phyloP scores from a whole-genome alignment of 192 early-diverging fungal species.

The Gigaspora rosea region DNA sequence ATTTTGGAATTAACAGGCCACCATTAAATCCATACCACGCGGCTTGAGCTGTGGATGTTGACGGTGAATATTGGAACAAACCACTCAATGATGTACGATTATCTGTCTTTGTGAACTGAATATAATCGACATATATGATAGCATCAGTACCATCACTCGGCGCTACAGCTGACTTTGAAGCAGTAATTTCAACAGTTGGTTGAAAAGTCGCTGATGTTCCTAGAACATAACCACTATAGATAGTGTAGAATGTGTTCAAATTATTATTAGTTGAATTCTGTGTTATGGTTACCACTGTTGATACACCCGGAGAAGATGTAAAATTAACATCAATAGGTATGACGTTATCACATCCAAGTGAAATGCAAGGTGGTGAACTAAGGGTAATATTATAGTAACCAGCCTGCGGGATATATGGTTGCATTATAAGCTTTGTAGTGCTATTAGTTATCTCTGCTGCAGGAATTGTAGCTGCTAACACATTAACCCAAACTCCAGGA shows the following conservation, averaged over 20 bases:
- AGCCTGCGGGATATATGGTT: conserved; percentile 59
- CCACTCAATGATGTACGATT: conserved; percentile 17
- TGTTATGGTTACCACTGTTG: conserved; percentile 38
- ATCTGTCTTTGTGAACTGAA: conserved; percentile 39
- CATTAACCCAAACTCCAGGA: conserved; percentile 18
- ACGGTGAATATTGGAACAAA: conserved; percentile 19
- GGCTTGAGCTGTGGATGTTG: neutral
- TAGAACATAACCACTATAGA: conserved; percentile 54
- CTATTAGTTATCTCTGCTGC: neutral
- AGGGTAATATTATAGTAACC: conserved; percentile 62
- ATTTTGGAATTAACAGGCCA: conserved; percentile 38
- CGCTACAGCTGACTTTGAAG: conserved; percentile 29
- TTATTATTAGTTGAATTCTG: conserved; percentile 47
- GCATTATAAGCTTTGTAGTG: conserved; percentile 27
- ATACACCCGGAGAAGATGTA: conserved; percentile 36
- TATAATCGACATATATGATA: conserved; percentile 37
- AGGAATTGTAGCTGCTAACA: conserved; percentile 4
- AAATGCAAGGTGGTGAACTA: conserved; percentile 54
- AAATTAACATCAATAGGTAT: conserved; percentile 37
- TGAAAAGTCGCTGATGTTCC: conserved; percentile 50
- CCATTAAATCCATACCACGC: conserved; percentile 22
- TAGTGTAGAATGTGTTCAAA: conserved; percentile 42
- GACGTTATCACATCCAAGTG: conserved; percentile 8
- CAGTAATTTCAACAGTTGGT: conserved; percentile 49
- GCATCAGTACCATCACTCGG: conserved; percentile 11